Evolutionary conservation across 768 basidiomycete species (phyloP).

Genomic region (Lentinus brumalis): DNA sequence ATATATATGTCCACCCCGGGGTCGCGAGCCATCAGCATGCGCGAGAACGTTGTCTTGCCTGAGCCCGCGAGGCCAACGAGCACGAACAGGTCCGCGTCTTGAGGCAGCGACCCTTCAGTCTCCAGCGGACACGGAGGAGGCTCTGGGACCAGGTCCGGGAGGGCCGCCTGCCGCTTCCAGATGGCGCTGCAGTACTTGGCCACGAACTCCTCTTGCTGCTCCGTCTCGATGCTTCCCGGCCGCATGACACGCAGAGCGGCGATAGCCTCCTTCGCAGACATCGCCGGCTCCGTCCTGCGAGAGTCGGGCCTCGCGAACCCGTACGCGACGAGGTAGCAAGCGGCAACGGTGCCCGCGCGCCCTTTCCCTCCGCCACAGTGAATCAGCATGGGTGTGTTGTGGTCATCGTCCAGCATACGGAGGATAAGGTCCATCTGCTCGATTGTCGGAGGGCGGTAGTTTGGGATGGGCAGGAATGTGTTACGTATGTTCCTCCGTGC

Average conservation of each 20-base stretch:
- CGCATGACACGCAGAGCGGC: conserved; percentile 48
- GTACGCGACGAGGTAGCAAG: conserved; percentile 59
- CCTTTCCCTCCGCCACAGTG: conserved; percentile 69
- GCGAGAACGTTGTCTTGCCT: conserved; percentile 59
- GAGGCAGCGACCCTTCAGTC: conserved; percentile 42
- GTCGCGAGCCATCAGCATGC: conserved; percentile 48
- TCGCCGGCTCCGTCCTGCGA: conserved; percentile 46
- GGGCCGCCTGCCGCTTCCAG: conserved; percentile 57
- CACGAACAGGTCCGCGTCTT: conserved; percentile 46
- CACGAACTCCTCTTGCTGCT: conserved; percentile 58
- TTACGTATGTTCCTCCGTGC: conserved; percentile 42
- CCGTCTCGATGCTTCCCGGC: conserved; percentile 59
- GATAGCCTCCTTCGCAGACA: conserved; percentile 53
- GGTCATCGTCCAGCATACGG: conserved; percentile 44
- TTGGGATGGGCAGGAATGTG: conserved; percentile 57
- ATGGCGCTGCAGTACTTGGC: conserved; percentile 58
- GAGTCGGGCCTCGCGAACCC: conserved; percentile 50
- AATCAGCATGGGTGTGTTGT: conserved; percentile 51
- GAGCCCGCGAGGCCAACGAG: conserved; percentile 66
- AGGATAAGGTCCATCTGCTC: conserved; percentile 64
- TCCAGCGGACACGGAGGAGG: conserved; percentile 49
- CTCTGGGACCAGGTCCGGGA: conserved; percentile 52
- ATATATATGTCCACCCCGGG: conserved; percentile 49
- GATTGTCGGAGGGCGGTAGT: conserved; percentile 54
- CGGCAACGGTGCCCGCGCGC: conserved; percentile 61